These are phyloP conservation scores for Gymnopilus junonius DNA, from an alignment of 768 basidiomycete species.

Conservation along the genomic window DNA sequence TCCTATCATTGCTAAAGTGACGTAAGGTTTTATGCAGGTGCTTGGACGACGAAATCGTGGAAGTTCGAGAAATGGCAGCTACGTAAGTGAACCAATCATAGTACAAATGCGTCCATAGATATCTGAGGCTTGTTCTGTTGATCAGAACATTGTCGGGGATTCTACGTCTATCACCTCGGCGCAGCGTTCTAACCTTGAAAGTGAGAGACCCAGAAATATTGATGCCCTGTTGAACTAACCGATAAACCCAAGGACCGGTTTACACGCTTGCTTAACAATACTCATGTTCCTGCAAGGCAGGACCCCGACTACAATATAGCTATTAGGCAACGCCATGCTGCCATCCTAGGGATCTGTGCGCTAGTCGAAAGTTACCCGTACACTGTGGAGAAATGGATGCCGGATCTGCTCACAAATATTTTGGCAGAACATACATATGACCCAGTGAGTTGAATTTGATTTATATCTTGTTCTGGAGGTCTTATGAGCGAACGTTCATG, in stretches of 20 bases:
- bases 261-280: slow-evolving; percentile 70
- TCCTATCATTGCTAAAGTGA: background rate
- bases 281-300: slow-evolving; percentile 65
- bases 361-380: slow-evolving; percentile 95
- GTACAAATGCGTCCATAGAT: background rate
- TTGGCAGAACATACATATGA: slow-evolving; percentile 86
- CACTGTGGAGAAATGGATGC: slow-evolving; percentile 95
- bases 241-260: slow-evolving; percentile 66
- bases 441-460: slow-evolving; percentile 53
- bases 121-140: slow-evolving; percentile 1
- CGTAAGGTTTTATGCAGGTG: slow-evolving; percentile 76
- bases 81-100: slow-evolving; percentile 51
- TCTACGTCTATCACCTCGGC: slow-evolving; percentile 77
- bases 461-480: background rate
- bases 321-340: slow-evolving; percentile 83
- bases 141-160: slow-evolving; percentile 80
- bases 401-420: slow-evolving; percentile 77
- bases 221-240: background rate
- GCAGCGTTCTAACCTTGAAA: slow-evolving; percentile 77
- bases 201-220: slow-evolving; percentile 31
- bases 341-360: slow-evolving; percentile 93
- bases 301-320: slow-evolving; percentile 70
- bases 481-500: slow-evolving; percentile 13
- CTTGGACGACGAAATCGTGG: slow-evolving; percentile 84
- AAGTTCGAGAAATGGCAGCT: slow-evolving; percentile 90